Evolutionary conservation across 1,139 yeast species (phyloP), one percentile per base, ranked within the genome.

Genomic region (Arxiozyma slooffiae): DNA sequence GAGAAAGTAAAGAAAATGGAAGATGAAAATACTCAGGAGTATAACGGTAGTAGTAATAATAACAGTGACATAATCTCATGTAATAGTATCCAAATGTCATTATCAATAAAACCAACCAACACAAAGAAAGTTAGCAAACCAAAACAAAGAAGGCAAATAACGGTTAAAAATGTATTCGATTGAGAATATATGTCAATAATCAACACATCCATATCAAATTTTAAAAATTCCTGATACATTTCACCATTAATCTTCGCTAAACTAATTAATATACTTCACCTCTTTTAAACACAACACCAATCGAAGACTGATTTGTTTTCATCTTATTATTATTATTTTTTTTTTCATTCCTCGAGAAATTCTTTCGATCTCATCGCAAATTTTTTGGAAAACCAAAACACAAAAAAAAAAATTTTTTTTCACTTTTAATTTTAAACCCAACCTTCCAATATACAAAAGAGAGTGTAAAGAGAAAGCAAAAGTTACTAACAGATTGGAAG

Each of bases 1-100:
- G 71, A 72, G 18, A 30, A 23, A 30, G 41, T 14, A 21, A 47
- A 24, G 51, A 36, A 26, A 30, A 30, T 14, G 14, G 36, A 30
- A 30, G 6, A 30, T 4, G n/a, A 14, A 6, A 30, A 11, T n/a
- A 30, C 3, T 16, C 36, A 30, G n/a, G 14, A 30, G 36, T 4
- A 30, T 11, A 3, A 26, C 9, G 9, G 9, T 7, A 26, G 9
- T 26, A 26, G 9, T 26, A 30, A 30, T 30, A 30, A 30, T 11
- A 30, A 30, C 14, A 30, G 14, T 30, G 36, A 30, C 11, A 8
- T 30, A 30, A 11, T 6, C 1, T 30, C 14, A 6, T 16, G 6
- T 4, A 11, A 30, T 30, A 30, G 14, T 30, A 30, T 30, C 36
- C 36, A 30, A 30, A 11, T 30, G 36, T 30, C 36, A 14, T 11